These are phyloP conservation scores for Colletotrichum sp. DNA, from an alignment of 2,329 filamentous ascomycete species.

Conservation along the genomic window DNA sequence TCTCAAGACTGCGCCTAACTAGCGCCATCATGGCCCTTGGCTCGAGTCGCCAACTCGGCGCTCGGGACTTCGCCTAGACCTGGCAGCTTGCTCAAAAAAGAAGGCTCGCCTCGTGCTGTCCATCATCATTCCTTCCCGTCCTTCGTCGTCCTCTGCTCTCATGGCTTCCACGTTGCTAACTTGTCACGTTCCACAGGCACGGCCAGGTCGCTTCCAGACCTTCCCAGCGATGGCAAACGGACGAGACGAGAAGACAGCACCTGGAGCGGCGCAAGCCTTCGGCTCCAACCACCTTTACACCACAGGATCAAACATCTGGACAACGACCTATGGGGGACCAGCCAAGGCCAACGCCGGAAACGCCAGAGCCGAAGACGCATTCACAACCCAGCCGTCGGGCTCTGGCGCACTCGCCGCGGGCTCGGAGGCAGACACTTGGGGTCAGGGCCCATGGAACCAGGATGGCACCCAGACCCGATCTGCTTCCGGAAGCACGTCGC, in stretches of 20 bases:
- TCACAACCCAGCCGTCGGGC: conserved; percentile 57
- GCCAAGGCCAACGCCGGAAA: conserved; percentile 41
- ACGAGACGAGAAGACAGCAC: conserved; percentile 31
- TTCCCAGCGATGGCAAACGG: conserved; percentile 36
- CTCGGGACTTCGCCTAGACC: conserved; percentile 21
- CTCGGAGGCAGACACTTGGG: conserved; percentile 72
- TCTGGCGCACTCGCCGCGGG: conserved; percentile 72
- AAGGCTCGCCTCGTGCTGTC: conserved; percentile 3
- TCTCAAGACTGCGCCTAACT: conserved; percentile 38
- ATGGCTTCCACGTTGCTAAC: conserved; percentile 18
- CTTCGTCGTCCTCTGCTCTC: neutral
- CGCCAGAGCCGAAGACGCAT: conserved; percentile 35
- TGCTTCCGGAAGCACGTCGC: conserved; percentile 61
- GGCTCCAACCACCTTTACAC: conserved; percentile 39
- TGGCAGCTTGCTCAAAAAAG: conserved; percentile 11
- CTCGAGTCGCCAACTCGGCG: conserved; percentile 14
- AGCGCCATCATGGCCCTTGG: conserved; percentile 25
- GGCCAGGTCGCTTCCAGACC: conserved; percentile 42
- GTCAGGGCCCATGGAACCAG: conserved; percentile 63
- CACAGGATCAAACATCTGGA: conserved; percentile 36
- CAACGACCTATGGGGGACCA: conserved; percentile 44
- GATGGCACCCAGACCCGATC: conserved; percentile 50
- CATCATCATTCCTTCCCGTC: neutral
- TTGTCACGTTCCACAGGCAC: conserved; percentile 32
- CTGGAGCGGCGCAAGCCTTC: conserved; percentile 41